A percentile compares a stretch with the other conserved stretches of the same genome.
These are phyloP conservation scores for Vararia minispora DNA, from an alignment of 768 basidiomycete genomes.

Conservation along the genomic window DNA sequence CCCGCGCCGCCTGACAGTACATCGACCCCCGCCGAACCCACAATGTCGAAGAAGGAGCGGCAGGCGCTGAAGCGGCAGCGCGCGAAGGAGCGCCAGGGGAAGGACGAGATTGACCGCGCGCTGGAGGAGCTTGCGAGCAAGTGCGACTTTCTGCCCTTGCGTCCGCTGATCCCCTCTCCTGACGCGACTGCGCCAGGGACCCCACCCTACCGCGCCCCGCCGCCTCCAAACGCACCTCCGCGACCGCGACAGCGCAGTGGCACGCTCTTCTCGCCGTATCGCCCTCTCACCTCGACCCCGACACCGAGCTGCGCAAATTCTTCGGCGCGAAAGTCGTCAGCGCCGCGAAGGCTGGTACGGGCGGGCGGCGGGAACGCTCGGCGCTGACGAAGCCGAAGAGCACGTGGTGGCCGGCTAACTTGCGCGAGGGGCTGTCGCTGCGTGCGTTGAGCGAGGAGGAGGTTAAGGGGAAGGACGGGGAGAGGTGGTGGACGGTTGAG, in stretches of 20 bases:
- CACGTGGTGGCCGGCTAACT: conserved; percentile 62
- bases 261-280: conserved; percentile 67
- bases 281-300: conserved; percentile 69
- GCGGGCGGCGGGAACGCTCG: conserved; percentile 41
- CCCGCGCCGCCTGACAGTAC: conserved; percentile 3
- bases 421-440: conserved; percentile 64
- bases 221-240: conserved; percentile 6
- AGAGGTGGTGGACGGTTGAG: conserved; percentile 85
- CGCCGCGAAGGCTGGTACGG: conserved; percentile 35
- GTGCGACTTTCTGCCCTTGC: conserved; percentile 25
- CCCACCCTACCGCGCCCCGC: too few relatives aligned
- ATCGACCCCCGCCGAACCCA: conserved; percentile 6
- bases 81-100: conserved; percentile 44
- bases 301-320: conserved; percentile 86
- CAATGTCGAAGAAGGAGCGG: conserved; percentile 38
- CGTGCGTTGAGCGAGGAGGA: conserved; percentile 48
- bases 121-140: conserved; percentile 77
- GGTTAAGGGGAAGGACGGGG: conserved; percentile 37
- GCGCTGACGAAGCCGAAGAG: conserved; percentile 67
- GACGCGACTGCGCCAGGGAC: too few relatives aligned
- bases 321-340: conserved; percentile 85
- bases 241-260: conserved; percentile 25
- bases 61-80: conserved; percentile 52
- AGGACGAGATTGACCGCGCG: conserved; percentile 76
- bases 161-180: too few relatives aligned